phyloP scores from a whole-genome alignment of 306 rosid genomes.

The Lathyrus oleraceus region DNA sequence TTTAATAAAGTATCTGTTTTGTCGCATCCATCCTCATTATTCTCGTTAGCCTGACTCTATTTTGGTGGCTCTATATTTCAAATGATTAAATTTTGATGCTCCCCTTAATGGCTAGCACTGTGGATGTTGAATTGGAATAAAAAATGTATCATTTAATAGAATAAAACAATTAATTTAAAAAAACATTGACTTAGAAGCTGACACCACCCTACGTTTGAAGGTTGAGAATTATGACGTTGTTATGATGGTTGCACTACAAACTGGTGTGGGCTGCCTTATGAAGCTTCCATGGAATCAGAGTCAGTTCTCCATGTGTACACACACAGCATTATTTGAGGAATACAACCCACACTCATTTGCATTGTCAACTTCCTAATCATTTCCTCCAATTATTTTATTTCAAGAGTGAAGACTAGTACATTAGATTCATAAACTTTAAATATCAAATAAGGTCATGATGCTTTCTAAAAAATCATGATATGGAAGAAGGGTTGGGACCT shows the following conservation, averaged over 20 bases:
- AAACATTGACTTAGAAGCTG: background rate
- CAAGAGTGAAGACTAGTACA: background rate
- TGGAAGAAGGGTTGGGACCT: too few species aligned
- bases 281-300: conserved; percentile 25
- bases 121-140: conserved; percentile 15
- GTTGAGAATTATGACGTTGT: background rate
- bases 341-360: background rate
- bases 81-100: background rate
- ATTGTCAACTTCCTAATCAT: conserved; percentile 10
- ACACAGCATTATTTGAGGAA: background rate
- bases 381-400: background rate
- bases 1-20: too few species aligned
- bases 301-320: background rate
- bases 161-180: background rate
- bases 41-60: background rate
- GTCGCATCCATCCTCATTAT: background rate
- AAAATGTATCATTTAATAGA: background rate
- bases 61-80: background rate
- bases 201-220: background rate
- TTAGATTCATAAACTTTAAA: too few species aligned
- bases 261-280: conserved; percentile 16
- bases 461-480: too few species aligned
- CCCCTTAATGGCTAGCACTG: too few species aligned
- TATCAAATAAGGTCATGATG: too few species aligned
- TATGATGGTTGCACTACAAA: background rate